Conservation (phyloP, 345 rosid species). For the Microthlaspi erraticum region DNA sequence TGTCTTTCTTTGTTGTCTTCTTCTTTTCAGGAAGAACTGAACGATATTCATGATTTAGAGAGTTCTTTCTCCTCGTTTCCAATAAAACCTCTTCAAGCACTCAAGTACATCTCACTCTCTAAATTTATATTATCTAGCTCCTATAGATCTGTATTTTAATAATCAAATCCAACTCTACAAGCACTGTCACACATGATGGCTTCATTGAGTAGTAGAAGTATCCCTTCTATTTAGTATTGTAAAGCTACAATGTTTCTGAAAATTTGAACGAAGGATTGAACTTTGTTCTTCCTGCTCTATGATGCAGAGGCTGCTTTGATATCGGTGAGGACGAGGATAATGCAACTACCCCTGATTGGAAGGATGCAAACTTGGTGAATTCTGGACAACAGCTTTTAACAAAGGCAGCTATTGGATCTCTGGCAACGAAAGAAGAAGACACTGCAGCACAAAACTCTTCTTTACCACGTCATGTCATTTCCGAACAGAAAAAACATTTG, state of each 20-base stretch:
- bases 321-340: slow-evolving; percentile 66
- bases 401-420: slow-evolving; percentile 49
- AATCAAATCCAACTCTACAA: background rate
- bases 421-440: slow-evolving; percentile 56
- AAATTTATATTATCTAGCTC: slow-evolving; percentile 25
- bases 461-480: slow-evolving; percentile 51
- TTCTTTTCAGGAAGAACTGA: slow-evolving; percentile 70
- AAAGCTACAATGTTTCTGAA: background rate
- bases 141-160: slow-evolving; percentile 13
- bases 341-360: slow-evolving; percentile 65
- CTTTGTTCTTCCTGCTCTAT: slow-evolving; percentile 19
- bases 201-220: slow-evolving; percentile 17
- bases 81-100: slow-evolving; percentile 83
- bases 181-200: slow-evolving; percentile 12
- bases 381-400: slow-evolving; percentile 52
- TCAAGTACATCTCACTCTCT: slow-evolving; percentile 53
- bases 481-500: slow-evolving; percentile 58
- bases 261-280: slow-evolving; percentile 1
- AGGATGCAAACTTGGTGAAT: slow-evolving; percentile 51
- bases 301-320: slow-evolving; percentile 90
- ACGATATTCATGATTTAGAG: slow-evolving; percentile 71
- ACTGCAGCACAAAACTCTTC: slow-evolving; percentile 53
- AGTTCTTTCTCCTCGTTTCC: slow-evolving; percentile 82
- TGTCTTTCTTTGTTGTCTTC: slow-evolving; percentile 33
- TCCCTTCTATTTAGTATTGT: slow-evolving; percentile 6